phyloP scores from a whole-genome alignment of 169 alveolate genomes.

The Miamiensis avidus region DNA sequence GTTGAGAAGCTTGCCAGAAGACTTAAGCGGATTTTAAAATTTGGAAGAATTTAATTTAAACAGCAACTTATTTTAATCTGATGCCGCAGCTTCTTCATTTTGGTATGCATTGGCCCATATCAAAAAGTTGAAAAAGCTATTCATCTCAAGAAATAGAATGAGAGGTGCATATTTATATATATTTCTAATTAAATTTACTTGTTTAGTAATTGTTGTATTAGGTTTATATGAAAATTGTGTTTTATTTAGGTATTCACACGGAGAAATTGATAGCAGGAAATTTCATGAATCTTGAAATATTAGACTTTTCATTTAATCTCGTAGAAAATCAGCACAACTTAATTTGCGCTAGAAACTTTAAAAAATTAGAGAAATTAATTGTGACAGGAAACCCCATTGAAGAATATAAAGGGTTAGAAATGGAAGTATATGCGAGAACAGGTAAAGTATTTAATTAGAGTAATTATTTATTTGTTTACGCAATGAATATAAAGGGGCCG shows the following conservation, averaged over 20 bases:
- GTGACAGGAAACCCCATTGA: constrained; percentile 50
- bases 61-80: constrained; percentile 35
- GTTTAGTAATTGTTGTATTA: neutral
- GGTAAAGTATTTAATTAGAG: neutral
- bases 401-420: constrained; percentile 50
- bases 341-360: constrained; percentile 50
- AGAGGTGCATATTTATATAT: constrained; percentile 15
- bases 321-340: constrained; percentile 48
- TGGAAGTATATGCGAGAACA: constrained; percentile 54
- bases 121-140: constrained; percentile 21
- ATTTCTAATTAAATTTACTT: neutral
- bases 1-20: constrained; percentile 31
- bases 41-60: constrained; percentile 32
- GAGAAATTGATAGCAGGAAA: constrained; percentile 44
- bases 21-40: constrained; percentile 26
- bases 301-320: constrained; percentile 45
- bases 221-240: neutral
- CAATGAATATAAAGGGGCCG: constrained; percentile 14
- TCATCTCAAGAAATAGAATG: constrained; percentile 25
- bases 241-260: constrained; percentile 28
- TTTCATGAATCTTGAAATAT: constrained; percentile 14
- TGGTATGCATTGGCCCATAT: constrained; percentile 39
- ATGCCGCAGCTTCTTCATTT: constrained; percentile 22
- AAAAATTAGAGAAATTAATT: constrained; percentile 29
- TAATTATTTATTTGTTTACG: neutral